These are phyloP conservation scores for Russula ochroleuca DNA, from an alignment of 768 basidiomycete genomes.

Conservation along the genomic window DNA sequence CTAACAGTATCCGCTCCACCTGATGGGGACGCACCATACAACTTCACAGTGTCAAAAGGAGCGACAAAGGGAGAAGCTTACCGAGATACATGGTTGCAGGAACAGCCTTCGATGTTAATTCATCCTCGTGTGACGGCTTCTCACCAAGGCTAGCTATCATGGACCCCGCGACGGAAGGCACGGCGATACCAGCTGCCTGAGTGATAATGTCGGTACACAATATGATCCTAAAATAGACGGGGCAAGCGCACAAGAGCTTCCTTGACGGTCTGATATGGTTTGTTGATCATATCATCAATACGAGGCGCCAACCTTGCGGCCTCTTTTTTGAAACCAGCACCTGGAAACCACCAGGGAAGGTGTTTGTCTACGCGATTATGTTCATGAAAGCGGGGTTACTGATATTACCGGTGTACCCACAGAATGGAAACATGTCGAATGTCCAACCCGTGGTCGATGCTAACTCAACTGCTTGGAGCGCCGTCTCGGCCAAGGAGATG, in stretches of 20 bases:
- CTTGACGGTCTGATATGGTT: constrained; percentile 29
- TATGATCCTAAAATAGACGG: not conserved
- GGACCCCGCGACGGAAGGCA: constrained; percentile 21
- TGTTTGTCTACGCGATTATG: constrained; percentile 21
- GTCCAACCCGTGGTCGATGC: constrained; percentile 22
- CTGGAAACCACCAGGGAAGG: constrained; percentile 32
- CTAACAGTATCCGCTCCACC: constrained; percentile 26
- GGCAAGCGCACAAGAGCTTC: constrained; percentile 14
- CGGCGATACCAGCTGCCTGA: constrained; percentile 14
- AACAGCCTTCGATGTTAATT: constrained; percentile 20
- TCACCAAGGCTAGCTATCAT: constrained; percentile 19
- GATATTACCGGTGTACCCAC: constrained; percentile 14
- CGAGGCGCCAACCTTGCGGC: constrained; percentile 25
- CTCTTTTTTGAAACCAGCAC: constrained; percentile 30
- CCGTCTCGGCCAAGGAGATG: constrained; percentile 25
- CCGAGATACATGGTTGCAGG: constrained; percentile 25
- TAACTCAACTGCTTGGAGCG: constrained; percentile 22
- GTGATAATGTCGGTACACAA: not conserved
- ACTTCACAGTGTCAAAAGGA: not conserved
- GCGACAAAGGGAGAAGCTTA: not conserved
- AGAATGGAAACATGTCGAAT: constrained; percentile 25
- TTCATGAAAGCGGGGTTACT: not conserved
- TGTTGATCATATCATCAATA: constrained; percentile 28
- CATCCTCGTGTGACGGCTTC: constrained; percentile 18
- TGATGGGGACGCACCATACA: not conserved